Evolutionary conservation across 2,329 filamentous ascomycete species (phyloP), one percentile per base, ranked within the genome.

Genomic region (Trichoderma afroharzianum): DNA sequence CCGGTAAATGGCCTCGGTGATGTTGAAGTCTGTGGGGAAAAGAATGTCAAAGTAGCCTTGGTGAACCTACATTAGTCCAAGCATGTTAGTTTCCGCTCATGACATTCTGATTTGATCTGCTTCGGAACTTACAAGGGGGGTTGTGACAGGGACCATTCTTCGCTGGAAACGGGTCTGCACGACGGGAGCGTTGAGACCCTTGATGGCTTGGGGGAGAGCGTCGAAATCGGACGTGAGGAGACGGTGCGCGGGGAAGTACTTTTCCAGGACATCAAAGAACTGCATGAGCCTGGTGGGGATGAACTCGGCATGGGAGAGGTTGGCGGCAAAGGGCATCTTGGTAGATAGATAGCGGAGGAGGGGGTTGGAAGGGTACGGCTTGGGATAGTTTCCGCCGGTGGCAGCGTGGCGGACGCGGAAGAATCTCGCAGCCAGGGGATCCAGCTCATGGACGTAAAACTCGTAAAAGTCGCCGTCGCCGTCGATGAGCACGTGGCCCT

Each of bases 31-130:
- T 12, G 96, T 99, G 0, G 96, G 96, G 83, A 99, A 99, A 79
- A 99, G 91, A 77, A 99, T 98, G 80, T 99, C 97, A 79, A 99
- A 99, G 82, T 97, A 98, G 59, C 96, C 97, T 84, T 99, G 97
- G 80, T 98, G 95, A 62, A 98, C 93, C 93, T 97, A 14, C 0
- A 21, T 61, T 47, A n/a, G 32, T 18, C 4, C 24, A 24, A 64
- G 11, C 4, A n/a, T 6, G 6, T 67, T 57, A 67, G 50, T 43
- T 15, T 6, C 6, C 4, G 18, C 18, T 43, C 32, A 39, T 50
- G n/a, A 21, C 1, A 21, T 2, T n/a, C n/a, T n/a, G 5, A 15
- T 47, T 9, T n/a, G 12, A 11, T 7, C 2, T 21, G 18, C 8
- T 32, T 18, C 1, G 4, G 11, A n/a, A 83, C 91, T 82, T 85